Evolutionary conservation across 208 protist genomes (phyloP), one percentile per base, ranked within the genome.

Genomic region (Strigomonas galati): DNA sequence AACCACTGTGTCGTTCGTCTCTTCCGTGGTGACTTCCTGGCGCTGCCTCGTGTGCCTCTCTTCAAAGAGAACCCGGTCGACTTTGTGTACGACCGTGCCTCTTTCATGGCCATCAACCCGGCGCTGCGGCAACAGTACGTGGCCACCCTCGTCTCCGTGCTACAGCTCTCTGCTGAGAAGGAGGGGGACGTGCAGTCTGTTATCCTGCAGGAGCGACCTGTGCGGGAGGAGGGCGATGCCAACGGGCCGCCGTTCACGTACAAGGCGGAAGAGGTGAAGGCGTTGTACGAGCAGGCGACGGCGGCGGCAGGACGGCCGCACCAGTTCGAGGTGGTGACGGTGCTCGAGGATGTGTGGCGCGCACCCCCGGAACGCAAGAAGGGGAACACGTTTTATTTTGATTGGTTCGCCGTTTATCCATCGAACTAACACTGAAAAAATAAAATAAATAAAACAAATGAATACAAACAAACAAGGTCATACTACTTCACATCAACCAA

Each of bases 41-140:
- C 62, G 0, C 66, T 84, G 30, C 71, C 69, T 1, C 32, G 61
- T 24, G 62, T 40, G 53, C 52, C 64, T 2, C 72, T 7, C 12
- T 86, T 82, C 65, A 28, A 23, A 19, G 35, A 24, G 14, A 3
- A 52, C 19, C 54, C 68, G 60, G 57, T 84, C 14, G 68, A 85
- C 40, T 82, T 91, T 62, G 71, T 87, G 43, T 91, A 82, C 62
- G 81, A 87, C 52, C 75, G 84, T 19, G 84, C 84, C 3, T 48
- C 81, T 15, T 77, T 87, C 65, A 85, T 91, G 81, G 81, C 81
- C 37, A 76, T 87, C 37, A 69, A 76, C 48, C 76, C 81, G 5
- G 62, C 52, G 26, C 68, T 87, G 61, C 72, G 78, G 15, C 24
- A 1, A 5, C 28, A 37, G 44, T 85, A 87, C 63, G 74, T 83